Percentiles rank a stretch among this genome's conserved stretches.
phyloP scores from a whole-genome alignment of 225 moss, liverwort and hornwort genomes.

The Bryoerythrophyllum caledonicum region DNA sequence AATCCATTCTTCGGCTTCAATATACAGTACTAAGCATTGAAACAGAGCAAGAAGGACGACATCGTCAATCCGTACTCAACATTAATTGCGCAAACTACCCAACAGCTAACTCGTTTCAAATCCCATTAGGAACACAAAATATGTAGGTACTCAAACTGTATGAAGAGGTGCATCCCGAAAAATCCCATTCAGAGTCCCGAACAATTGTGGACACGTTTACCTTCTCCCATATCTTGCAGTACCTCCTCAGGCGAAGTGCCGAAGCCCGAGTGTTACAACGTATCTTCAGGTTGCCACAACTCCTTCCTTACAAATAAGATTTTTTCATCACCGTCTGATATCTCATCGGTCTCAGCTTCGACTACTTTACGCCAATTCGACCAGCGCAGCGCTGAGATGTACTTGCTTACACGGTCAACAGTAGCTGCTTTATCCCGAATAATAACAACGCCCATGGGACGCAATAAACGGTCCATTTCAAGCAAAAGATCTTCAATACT shows the following conservation, averaged over 20 bases:
- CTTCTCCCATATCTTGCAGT: conserved; percentile 17
- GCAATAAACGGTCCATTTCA: conserved; percentile 90
- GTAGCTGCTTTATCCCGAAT: conserved; percentile 78
- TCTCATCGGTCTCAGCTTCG: conserved; percentile 51
- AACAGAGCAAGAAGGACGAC: too few species aligned
- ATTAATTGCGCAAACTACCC: conserved; percentile 2
- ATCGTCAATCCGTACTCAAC: conserved; percentile 13
- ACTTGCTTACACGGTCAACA: conserved; percentile 68
- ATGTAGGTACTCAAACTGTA: conserved; percentile 15
- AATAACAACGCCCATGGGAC: conserved; percentile 81
- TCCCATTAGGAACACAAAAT: conserved; percentile 26
- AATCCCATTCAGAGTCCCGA: conserved; percentile 15
- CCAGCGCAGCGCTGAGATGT: conserved; percentile 79
- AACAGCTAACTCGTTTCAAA: conserved; percentile 14
- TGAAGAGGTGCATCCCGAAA: conserved; percentile 21
- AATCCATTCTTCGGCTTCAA: conserved; percentile 22
- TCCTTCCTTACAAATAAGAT: conserved; percentile 84
- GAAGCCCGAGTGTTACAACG: conserved; percentile 38
- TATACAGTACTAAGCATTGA: conserved; percentile 14
- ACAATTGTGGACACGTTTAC: conserved; percentile 17
- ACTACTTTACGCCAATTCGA: conserved; percentile 70
- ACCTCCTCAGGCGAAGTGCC: conserved; percentile 8
- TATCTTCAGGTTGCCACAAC: conserved; percentile 87
- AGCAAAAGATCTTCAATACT: conserved; percentile 81
- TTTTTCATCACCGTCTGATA: conserved; percentile 71